These are phyloP conservation scores for Vachellia collinsii DNA, from an alignment of 306 rosid species.

Conservation along the genomic window DNA sequence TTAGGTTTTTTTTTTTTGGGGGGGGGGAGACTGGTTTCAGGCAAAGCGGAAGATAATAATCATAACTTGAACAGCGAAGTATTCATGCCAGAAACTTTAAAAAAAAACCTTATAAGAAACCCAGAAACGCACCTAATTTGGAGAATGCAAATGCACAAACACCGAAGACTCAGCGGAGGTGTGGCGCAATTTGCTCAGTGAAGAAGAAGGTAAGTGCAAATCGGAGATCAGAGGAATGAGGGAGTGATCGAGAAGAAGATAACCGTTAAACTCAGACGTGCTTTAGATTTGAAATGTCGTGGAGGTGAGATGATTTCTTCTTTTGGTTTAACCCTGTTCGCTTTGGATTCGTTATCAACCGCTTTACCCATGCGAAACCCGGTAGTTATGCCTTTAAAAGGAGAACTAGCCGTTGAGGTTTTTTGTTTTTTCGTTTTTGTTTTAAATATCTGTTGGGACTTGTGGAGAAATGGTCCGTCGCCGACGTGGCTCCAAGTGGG, in stretches of 20 bases:
- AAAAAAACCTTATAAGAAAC: conserved; percentile 31
- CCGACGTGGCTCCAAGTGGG: not conserved
- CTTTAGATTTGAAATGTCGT: not conserved
- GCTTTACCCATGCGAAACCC: conserved; percentile 7
- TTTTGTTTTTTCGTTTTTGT: not conserved
- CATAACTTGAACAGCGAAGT: not conserved
- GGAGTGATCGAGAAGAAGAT: not conserved
- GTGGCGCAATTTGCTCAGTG: conserved; percentile 32
- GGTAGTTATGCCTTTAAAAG: not conserved
- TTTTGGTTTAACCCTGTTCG: conserved; percentile 26
- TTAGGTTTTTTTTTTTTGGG: too few relatives aligned
- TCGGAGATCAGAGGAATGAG: conserved; percentile 28
- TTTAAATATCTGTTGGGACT: conserved; percentile 6
- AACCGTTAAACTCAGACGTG: conserved; percentile 1
- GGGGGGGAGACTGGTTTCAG: not conserved
- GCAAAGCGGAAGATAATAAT: not conserved
- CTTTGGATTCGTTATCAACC: conserved; percentile 26
- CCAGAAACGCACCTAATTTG: conserved; percentile 50
- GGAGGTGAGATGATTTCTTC: too few relatives aligned
- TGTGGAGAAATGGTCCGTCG: too few relatives aligned
- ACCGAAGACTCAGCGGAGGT: conserved; percentile 4
- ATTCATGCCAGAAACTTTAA: not conserved
- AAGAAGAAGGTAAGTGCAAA: conserved; percentile 32
- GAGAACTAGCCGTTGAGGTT: conserved; percentile 11
- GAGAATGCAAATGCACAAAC: conserved; percentile 29